Base-by-base conservation (phyloP, 495 filamentous ascomycete species). In the Haplographium delicatum region DNA sequence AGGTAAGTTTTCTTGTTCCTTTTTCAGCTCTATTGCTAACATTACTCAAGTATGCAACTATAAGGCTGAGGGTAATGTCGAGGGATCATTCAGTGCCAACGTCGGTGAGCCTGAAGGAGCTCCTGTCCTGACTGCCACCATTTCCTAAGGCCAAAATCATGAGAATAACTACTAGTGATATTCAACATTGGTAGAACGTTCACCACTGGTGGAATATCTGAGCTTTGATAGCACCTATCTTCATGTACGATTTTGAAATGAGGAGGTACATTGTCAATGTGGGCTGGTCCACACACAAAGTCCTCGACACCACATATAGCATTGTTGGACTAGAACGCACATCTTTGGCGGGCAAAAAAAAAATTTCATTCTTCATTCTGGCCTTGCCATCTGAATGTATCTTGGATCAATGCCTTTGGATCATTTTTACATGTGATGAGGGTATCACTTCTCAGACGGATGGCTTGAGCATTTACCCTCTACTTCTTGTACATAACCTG, bases 31-130 rank as follows among this genome's bases (percentile, higher is more conserved):
- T 22, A 34, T 9, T 47, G 15, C 20, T 52, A 25, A 40, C 13
- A 40, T 15, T 24, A n/a, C 18, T 7, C 24, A 33, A 51, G 39
- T 37, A 42, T 98, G 93, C 84, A 91, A 96, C 74, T 98, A 98
- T 68, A 68, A 64, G 40, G 75, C 85, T 55, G 64, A 79, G 51
- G 61, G 61, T 15, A 60, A 62, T 23, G 24, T 62, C 6, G 13
- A 31, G 0, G 54, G 54, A 18, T 30, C 40, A 19, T 62, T 51
- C 44, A 43, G 16, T 27, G 19, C 30, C n/a, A 28, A 62, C 22
- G 55, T 62, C 38, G 11, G 27, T 24, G 7, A 34, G 27, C 48
- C 55, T 34, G 24, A 47, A 15, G 51, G 47, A 22, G n/a, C 31
- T 16, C 7, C 56, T 7, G 40, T n/a, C 4, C n/a, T 54, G 27